A percentile compares a stretch with the other conserved stretches of the same genome.
Evolutionary conservation across 768 basidiomycete species (phyloP).

Genomic region (Mycena rebaudengoi): DNA sequence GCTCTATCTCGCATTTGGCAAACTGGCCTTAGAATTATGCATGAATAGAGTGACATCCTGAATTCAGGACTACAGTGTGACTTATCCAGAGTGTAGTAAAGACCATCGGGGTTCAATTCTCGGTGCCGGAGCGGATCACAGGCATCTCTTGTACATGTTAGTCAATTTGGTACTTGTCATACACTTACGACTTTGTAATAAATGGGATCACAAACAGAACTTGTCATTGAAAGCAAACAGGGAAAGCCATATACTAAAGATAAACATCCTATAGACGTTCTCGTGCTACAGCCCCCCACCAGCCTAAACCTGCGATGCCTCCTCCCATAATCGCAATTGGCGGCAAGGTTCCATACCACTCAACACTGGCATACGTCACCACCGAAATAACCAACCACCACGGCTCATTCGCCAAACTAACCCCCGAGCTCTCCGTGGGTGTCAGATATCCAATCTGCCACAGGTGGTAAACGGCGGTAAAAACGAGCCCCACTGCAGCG

Average conservation of each 20-base stretch:
- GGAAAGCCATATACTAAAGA: neutral
- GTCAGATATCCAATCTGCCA: constrained; percentile 50
- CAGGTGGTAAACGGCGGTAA: constrained; percentile 49
- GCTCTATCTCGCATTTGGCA: no score
- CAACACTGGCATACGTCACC: constrained; percentile 48
- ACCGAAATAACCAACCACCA: constrained; percentile 58
- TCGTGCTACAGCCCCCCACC: constrained; percentile 47
- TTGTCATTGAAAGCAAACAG: no score
- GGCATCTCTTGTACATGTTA: no score
- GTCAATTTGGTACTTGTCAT: no score
- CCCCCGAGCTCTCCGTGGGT: constrained; percentile 32
- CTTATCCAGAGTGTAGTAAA: no score
- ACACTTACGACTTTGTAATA: no score
- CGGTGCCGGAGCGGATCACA: no score
- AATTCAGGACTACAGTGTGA: no score
- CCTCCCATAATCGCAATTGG: constrained; percentile 50
- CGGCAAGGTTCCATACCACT: constrained; percentile 50
- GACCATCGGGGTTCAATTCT: no score
- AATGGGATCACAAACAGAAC: no score
- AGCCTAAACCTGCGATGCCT: constrained; percentile 49
- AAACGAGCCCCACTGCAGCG: constrained; percentile 52
- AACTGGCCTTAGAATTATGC: no score
- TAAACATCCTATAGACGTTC: neutral
- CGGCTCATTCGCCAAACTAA: constrained; percentile 47
- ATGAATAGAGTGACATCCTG: no score